phyloP scores from a whole-genome alignment of 2,329 filamentous ascomycete genomes.

The Cytospora piceae region DNA sequence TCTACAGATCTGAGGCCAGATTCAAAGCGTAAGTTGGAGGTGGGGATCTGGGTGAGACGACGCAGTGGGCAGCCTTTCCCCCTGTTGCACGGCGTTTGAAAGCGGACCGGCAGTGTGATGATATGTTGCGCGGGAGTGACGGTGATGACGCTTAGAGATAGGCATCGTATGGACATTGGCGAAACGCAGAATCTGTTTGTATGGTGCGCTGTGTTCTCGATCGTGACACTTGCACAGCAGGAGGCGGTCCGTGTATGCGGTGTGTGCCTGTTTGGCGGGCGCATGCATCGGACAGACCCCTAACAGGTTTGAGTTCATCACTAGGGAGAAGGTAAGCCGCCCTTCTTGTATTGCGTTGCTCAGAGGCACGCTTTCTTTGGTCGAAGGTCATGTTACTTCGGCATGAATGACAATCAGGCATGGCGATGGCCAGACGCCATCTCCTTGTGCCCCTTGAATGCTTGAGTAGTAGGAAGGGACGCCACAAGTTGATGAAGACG shows the following conservation, averaged over 20 bases:
- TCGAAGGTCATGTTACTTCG: too few relatives aligned
- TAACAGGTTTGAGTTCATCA: neutral
- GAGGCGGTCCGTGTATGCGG: constrained; percentile 7
- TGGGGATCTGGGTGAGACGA: neutral
- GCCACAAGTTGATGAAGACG: too few relatives aligned
- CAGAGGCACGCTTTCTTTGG: neutral
- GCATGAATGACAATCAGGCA: too few relatives aligned
- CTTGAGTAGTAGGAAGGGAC: too few relatives aligned
- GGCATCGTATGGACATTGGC: neutral
- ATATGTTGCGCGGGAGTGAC: neutral
- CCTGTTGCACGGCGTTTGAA: neutral
- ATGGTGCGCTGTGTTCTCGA: neutral
- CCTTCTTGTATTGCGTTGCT: neutral
- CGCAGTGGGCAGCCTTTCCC: neutral
- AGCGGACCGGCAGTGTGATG: neutral
- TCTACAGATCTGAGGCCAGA: neutral
- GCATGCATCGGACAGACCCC: neutral
- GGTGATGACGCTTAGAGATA: neutral
- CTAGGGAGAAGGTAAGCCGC: neutral
- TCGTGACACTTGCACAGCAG: constrained; percentile 7
- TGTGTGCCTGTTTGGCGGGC: neutral
- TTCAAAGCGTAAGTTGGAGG: neutral
- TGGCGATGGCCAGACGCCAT: too few relatives aligned
- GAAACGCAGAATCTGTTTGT: neutral
- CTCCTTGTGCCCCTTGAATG: too few relatives aligned